Base-by-base conservation (phyloP, 164 flowering plant species). In the Kalanchoe fedtschenkoi region DNA sequence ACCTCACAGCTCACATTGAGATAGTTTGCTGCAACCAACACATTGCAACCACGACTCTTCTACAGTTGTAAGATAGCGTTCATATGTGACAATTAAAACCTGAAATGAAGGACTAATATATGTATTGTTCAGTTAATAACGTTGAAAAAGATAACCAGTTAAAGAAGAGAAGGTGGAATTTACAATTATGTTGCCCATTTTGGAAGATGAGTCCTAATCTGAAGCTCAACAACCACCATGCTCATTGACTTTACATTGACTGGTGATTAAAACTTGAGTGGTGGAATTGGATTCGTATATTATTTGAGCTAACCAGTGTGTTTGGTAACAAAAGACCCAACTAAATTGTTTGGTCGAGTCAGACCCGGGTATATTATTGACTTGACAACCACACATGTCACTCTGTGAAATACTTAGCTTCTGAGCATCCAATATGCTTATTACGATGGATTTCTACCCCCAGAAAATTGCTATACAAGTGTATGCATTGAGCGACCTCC, bases 301-400 rank as follows among this genome's bases (percentile, higher is more conserved):
- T 24, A 24, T 26, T 32, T 51, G 56, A 51, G 56, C 16, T 51
- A 51, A 26, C 32, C 56, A 51, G 56, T 29, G 2, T 22, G 54
- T 47, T 47, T 47, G 54, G 56, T 51, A 22, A 6, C 32, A 51
- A 26, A 51, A 51, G 15, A 32, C 17, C 14, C 32, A 24, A 51
- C 32, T 24, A 51, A 51, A 24, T 24, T 51, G 56, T 51, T 51
- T 24, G 56, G 32, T 51, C 4, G 56, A 51, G 56, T 24, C 24
- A 51, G 15, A 26, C 2, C 21, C 13, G 16, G 4, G 32, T 51
- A 26, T 26, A 17, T n/a, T n/a, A n/a, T 51, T 51, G 32, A 51
- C 56, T 51, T 51, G 17, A 17, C 56, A 51, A 47, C 24, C 32
- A 51, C 56, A 51, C 56, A 51, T 51, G 56, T 26, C 56, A 51